These are phyloP conservation scores for Colletotrichum sp. DNA, from an alignment of 2,329 filamentous ascomycete species.

Conservation along the genomic window DNA sequence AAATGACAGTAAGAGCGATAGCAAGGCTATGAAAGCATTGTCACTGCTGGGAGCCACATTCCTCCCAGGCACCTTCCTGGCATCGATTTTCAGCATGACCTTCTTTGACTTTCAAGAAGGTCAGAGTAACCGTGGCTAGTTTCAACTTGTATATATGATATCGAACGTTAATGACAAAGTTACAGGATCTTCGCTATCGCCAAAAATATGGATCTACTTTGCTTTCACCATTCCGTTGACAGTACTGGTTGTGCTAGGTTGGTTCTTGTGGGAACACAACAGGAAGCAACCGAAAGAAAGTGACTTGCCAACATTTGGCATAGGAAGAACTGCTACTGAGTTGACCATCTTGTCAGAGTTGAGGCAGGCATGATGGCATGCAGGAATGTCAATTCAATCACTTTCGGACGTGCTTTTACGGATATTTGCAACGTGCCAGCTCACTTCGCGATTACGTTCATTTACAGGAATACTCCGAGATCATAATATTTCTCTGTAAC, in stretches of 20 bases:
- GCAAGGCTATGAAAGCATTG: background rate
- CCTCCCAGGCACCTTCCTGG: background rate
- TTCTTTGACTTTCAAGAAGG: background rate
- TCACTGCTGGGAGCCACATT: background rate
- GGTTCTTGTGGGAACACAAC: background rate
- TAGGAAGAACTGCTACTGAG: background rate
- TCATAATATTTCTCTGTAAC: background rate
- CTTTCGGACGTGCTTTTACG: background rate
- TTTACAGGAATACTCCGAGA: background rate
- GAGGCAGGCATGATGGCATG: background rate
- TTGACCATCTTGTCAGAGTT: background rate
- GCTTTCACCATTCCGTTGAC: background rate
- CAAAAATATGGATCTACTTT: background rate
- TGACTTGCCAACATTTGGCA: rapidly evolving
- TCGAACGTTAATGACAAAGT: rapidly evolving
- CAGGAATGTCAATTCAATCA: background rate
- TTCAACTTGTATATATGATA: background rate
- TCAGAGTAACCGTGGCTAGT: background rate
- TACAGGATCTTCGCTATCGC: background rate
- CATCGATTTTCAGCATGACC: background rate
- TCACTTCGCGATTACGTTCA: rapidly evolving
- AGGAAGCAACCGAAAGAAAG: background rate
- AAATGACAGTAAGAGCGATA: background rate
- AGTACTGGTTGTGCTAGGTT: background rate
- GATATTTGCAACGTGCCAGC: too few relatives aligned